Conservation (phyloP, 495 filamentous ascomycete species). For the Lophiostoma macrostomum region DNA sequence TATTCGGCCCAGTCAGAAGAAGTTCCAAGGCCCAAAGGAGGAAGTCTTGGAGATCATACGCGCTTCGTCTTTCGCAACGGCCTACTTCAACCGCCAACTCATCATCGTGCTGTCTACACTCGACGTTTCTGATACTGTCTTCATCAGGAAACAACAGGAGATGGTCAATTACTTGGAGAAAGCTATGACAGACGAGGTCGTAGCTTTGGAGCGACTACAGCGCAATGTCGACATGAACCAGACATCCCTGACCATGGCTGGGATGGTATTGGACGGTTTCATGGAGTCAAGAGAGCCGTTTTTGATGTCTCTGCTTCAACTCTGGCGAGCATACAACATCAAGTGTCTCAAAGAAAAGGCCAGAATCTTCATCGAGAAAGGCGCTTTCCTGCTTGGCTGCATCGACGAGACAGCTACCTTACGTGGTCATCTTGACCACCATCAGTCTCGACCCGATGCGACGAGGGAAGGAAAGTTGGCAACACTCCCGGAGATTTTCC, state of each 20-base stretch:
- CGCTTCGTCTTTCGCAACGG: conserved; percentile 67
- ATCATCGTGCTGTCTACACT: conserved; percentile 79
- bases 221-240: conserved; percentile 84
- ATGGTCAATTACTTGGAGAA: conserved; percentile 63
- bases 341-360: conserved; percentile 85
- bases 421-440: conserved; percentile 59
- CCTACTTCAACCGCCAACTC: conserved; percentile 83
- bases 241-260: conserved; percentile 67
- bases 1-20: conserved; percentile 79
- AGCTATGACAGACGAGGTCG: conserved; percentile 61
- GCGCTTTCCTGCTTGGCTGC: conserved; percentile 86
- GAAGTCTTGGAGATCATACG: conserved; percentile 80
- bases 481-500: conserved; percentile 78
- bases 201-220: conserved; percentile 64
- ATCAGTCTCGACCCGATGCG: conserved; percentile 11
- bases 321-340: conserved; percentile 39
- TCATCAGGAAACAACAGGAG: conserved; percentile 60
- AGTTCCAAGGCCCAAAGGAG: conserved; percentile 72
- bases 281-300: conserved; percentile 76
- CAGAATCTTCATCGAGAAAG: conserved; percentile 72
- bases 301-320: conserved; percentile 58
- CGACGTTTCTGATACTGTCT: conserved; percentile 65
- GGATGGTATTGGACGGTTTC: conserved; percentile 78
- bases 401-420: conserved; percentile 79
- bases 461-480: conserved; percentile 35